Evolutionary conservation across 306 rosid species (phyloP).

Genomic region (Castanospermum australe): DNA sequence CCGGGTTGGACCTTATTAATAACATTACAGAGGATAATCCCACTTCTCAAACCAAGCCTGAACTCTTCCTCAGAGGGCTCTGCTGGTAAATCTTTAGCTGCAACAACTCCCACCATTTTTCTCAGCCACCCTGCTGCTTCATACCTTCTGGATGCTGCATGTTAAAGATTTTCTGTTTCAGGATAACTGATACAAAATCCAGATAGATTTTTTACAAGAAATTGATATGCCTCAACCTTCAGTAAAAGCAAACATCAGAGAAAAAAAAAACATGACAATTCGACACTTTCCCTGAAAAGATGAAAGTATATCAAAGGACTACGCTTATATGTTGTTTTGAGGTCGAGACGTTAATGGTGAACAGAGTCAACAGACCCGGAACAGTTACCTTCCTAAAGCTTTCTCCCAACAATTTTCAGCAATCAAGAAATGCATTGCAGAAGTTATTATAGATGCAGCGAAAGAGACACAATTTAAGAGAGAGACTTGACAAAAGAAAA

Average conservation of each 20-base stretch:
- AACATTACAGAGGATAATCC: constrained; percentile 88
- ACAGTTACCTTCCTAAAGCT: not conserved
- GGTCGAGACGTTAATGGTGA: too few relatives aligned
- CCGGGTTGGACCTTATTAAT: constrained; percentile 84
- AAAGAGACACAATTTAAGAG: not conserved
- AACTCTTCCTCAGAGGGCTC: constrained; percentile 97
- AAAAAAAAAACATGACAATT: not conserved
- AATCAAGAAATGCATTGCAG: not conserved
- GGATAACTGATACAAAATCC: not conserved
- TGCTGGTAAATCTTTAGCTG: constrained; percentile 93
- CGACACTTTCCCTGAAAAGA: not conserved
- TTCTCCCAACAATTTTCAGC: not conserved
- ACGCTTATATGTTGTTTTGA: too few relatives aligned
- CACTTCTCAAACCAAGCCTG: constrained; percentile 93
- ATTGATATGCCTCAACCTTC: not conserved
- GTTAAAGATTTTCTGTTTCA: not conserved
- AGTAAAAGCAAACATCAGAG: not conserved
- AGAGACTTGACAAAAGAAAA: not conserved
- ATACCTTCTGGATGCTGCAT: constrained; percentile 77
- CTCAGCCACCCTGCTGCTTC: constrained; percentile 98
- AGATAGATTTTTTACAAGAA: constrained; percentile 4
- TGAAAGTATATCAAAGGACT: not conserved
- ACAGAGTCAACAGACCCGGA: not conserved
- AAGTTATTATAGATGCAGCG: not conserved
- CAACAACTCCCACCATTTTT: constrained; percentile 92